phyloP scores from a whole-genome alignment of 2,329 filamentous ascomycete species.

The Hypoxylon rubiginosum region DNA sequence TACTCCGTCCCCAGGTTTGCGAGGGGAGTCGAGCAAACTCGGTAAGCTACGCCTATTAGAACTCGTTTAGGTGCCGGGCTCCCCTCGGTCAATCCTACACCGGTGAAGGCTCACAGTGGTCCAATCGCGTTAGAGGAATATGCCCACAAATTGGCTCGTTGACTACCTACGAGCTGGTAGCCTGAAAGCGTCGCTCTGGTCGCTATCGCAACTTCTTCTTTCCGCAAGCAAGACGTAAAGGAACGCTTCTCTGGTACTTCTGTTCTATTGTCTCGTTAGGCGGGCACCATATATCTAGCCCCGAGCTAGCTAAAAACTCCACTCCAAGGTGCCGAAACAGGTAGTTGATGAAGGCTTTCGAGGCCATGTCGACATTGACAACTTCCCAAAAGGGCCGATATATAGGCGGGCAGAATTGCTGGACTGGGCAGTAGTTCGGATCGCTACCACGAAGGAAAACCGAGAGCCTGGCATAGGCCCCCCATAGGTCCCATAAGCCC shows the following conservation, averaged over 20 bases:
- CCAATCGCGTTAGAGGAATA: slow-evolving; percentile 12
- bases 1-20: slow-evolving; percentile 2
- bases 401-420: slow-evolving; percentile 29
- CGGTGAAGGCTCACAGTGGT: slow-evolving; percentile 26
- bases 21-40: slow-evolving; percentile 9
- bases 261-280: slow-evolving; percentile 5
- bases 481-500: too few species aligned
- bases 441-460: slow-evolving; percentile 31
- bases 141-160: slow-evolving; percentile 17
- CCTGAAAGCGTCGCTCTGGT: slow-evolving; percentile 9
- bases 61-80: slow-evolving; percentile 2
- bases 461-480: slow-evolving; percentile 27
- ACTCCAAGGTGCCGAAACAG: slow-evolving; percentile 23
- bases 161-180: slow-evolving; percentile 3
- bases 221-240: slow-evolving; percentile 12
- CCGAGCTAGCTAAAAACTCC: slow-evolving; percentile 25
- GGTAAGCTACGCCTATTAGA: slow-evolving; percentile 19
- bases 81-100: slow-evolving; percentile 33
- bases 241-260: neutral
- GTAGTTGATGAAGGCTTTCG: slow-evolving; percentile 30
- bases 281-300: slow-evolving; percentile 25
- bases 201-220: slow-evolving; percentile 12
- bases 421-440: slow-evolving; percentile 30
- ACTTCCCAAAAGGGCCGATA: slow-evolving; percentile 40
- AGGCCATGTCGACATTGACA: slow-evolving; percentile 16